These are phyloP conservation scores for Globisporangium camurandrum DNA, from an alignment of 352 stramenopile species.

Conservation along the genomic window DNA sequence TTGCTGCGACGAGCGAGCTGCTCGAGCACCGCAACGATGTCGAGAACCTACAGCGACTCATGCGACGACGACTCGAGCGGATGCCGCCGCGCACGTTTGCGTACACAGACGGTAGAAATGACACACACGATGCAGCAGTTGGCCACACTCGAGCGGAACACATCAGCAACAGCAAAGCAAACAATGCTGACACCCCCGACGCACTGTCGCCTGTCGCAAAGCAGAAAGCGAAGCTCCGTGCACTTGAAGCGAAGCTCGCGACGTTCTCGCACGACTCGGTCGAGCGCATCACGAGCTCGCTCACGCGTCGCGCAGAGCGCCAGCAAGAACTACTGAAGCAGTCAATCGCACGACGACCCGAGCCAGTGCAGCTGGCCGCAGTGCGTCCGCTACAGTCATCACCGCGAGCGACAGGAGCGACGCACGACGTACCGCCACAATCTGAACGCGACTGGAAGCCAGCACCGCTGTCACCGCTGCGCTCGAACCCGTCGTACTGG, in stretches of 20 bases:
- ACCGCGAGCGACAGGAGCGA: neutral
- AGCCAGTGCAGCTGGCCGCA: neutral
- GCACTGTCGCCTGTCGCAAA: constrained; percentile 32
- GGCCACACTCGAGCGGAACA: neutral
- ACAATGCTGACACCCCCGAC: neutral
- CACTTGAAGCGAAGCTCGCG: constrained; percentile 46
- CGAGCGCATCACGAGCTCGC: constrained; percentile 25
- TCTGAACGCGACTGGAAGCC: constrained; percentile 13
- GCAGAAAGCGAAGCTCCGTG: constrained; percentile 45
- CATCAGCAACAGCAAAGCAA: neutral
- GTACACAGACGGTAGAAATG: neutral
- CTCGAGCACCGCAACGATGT: too few relatives aligned
- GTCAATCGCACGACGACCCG: neutral
- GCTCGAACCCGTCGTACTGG: constrained; percentile 40
- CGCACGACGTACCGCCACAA: neutral
- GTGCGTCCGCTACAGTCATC: neutral
- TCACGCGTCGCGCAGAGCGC: constrained; percentile 6
- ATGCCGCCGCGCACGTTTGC: neutral
- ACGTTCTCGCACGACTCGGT: constrained; percentile 41
- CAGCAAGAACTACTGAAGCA: too few relatives aligned
- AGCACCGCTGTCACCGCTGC: constrained; percentile 39
- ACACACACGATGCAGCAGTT: too few relatives aligned
- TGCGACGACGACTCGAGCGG: neutral
- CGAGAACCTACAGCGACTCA: neutral
- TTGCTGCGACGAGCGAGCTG: too few relatives aligned